Conservation (phyloP, 148 eudicot genomes). For the Rhododendron henanense region DNA sequence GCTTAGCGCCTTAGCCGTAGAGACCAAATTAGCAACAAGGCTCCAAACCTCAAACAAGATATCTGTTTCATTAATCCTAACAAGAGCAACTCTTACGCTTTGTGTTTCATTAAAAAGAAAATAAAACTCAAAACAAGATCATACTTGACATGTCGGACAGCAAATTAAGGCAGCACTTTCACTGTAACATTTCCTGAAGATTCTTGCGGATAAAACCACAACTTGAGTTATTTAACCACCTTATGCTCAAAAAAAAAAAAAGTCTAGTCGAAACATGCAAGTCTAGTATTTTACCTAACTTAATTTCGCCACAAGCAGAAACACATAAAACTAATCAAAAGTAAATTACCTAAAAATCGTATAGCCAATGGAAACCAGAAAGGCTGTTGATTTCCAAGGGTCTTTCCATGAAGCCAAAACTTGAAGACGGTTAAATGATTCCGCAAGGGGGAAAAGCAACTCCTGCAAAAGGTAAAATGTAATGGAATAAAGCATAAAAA, state of each 20-base stretch:
- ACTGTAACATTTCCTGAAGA: background rate
- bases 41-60: too few species aligned
- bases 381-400: slow-evolving; percentile 54
- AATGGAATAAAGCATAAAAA: background rate
- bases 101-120: too few species aligned
- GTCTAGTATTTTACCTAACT: too few species aligned
- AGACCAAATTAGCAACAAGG: too few species aligned
- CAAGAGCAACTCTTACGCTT: too few species aligned
- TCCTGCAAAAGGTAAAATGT: slow-evolving; percentile 38
- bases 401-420: slow-evolving; percentile 69
- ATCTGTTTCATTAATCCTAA: too few species aligned
- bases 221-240: background rate
- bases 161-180: background rate
- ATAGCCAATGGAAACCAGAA: slow-evolving; percentile 54
- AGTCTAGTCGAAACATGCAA: too few species aligned
- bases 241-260: background rate
- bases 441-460: slow-evolving; percentile 60
- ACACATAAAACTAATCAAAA: background rate
- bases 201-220: background rate
- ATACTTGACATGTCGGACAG: background rate
- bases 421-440: slow-evolving; percentile 34
- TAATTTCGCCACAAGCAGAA: background rate
- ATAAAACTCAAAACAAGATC: background rate
- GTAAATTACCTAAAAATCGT: slow-evolving; percentile 43
- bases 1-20: too few species aligned